phyloP scores from a whole-genome alignment of 2,329 filamentous ascomycete species.

The Leptographium wingfieldii region DNA sequence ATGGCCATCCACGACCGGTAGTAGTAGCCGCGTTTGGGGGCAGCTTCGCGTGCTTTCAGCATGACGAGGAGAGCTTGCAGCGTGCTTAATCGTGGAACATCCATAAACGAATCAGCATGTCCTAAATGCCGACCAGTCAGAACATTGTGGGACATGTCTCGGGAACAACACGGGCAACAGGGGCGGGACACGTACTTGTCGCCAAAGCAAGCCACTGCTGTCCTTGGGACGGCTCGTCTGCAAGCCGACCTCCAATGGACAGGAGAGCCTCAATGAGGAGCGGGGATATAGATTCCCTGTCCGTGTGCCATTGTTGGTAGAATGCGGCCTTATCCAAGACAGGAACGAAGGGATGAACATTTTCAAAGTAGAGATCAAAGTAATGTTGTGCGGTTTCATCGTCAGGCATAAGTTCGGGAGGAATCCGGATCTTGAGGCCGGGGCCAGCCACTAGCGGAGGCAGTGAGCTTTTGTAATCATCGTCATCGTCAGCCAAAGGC shows the following conservation, averaged over 20 bases:
- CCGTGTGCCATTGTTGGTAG: constrained; percentile 80
- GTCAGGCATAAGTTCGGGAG: constrained; percentile 82
- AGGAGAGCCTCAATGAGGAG: constrained; percentile 83
- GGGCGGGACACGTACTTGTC: constrained; percentile 43
- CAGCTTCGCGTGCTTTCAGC: constrained; percentile 82
- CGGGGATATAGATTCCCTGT: constrained; percentile 75
- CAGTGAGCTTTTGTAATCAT: constrained; percentile 59
- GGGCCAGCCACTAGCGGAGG: constrained; percentile 56
- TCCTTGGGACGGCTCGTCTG: constrained; percentile 72
- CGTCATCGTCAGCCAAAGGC: constrained; percentile 49
- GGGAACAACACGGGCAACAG: neutral
- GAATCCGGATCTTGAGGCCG: constrained; percentile 73
- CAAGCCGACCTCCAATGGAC: constrained; percentile 71
- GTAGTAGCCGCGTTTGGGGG: constrained; percentile 87
- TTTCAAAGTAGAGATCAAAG: constrained; percentile 79
- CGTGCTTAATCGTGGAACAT: constrained; percentile 79
- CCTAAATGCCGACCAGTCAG: constrained; percentile 32
- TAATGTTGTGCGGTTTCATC: constrained; percentile 72
- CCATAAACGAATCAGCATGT: constrained; percentile 88
- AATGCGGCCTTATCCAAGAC: constrained; percentile 73
- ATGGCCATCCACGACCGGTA: constrained; percentile 96
- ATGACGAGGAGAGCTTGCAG: constrained; percentile 81
- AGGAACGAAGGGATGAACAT: constrained; percentile 87
- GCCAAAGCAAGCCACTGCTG: constrained; percentile 89
- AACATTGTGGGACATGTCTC: neutral